Base-by-base conservation (phyloP, 2,329 filamentous ascomycete species). In the Zasmidium cellare region DNA sequence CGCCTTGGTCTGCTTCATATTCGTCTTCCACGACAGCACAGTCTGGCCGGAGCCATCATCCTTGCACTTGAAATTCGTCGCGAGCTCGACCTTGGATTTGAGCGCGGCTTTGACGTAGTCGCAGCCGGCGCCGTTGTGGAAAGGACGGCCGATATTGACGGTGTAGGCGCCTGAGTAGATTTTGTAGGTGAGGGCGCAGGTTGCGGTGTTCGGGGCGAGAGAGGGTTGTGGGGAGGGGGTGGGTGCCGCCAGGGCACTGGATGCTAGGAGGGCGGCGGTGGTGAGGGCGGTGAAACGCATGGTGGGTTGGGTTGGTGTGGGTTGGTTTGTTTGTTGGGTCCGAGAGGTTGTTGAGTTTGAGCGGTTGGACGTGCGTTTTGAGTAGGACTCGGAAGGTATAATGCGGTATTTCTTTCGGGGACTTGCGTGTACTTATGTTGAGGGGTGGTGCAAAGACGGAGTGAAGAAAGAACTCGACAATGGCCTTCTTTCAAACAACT, bases 41-140 rank as follows among this genome's bases (percentile, higher is more conserved):
- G 56, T 58, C 44, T 48, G 35, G 11, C 51, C 56, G 12, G 11
- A 7, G 18, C 51, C 56, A 41, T 58, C 38, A 35, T 58, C 47
- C 12, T 46, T 18, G 31, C 55, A 57, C n/a, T 41, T 50, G 22
- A 38, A 55, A 19, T 41, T 28, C 3, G 14, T 38, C 23, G n/a
- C 19, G 22, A 41, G 35, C n/a, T 20, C 11, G 12, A 35, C 25
- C 22, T 23, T 24, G 18, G 46, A 46, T 7, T 28, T 14, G n/a
- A 54, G n/a, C 14, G 18, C 22, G 14, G 20, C 16, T 14, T 51
- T 51, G 28, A 57, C 50, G 25, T 18, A 23, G 7, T 53, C 28
- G 46, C 56, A 58, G 51, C 56, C 56, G 5, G 20, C 16, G 16
- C 51, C 51, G 16, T 46, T 41, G 38, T 24, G 24, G 46, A 38